Evolutionary conservation across 148 eudicot species (phyloP), one percentile per base, ranked within the genome.

Genomic region (Rhododendron griersonianum): DNA sequence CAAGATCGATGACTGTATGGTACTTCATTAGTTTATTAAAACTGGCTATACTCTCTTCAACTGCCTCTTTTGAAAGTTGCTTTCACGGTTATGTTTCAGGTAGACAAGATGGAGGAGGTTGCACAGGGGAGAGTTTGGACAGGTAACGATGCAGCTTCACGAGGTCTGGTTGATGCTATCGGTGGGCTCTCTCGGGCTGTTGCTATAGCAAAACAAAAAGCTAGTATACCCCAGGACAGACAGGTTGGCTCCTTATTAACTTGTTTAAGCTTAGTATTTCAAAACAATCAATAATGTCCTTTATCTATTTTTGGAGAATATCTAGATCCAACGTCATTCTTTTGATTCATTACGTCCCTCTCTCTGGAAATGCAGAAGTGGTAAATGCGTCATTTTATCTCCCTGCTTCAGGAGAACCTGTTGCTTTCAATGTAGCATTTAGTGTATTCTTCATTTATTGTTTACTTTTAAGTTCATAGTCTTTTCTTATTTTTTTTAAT

Each of bases 121-220:
- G 99, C 98, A 79, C 99, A 96, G 92, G 99, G 98, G 74, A 91
- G 99, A 89, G 99, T 96, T 77, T 96, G 99, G 99, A 96, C 96
- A 8, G 99, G 98, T 28, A 89, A 85, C 74, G 96, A 96, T 86
- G 99, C 96, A 74, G 93, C 93, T 89, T 89, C 92, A 76, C 89
- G 95, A 83, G 98, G 98, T 82, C 90, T 96, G 88, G 91, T 96
- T 81, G 99, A 96, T 92, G 95, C 99, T 59, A 90, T 96, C 87
- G 98, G 99, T 86, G 99, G 99, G 61, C 84, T 96, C 87, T 91
- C 90, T 80, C 92, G 91, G 44, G 99, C 98, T 88, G 93, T 96
- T 86, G 98, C 99, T 80, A 96, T 96, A 87, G 99, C 95, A 77
- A 96, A 96, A 89, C 94, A 95, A 80, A 93, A 91, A 91, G 96